Base-by-base conservation (phyloP, 2,329 filamentous ascomycete species). In the Epichloe sp. region DNA sequence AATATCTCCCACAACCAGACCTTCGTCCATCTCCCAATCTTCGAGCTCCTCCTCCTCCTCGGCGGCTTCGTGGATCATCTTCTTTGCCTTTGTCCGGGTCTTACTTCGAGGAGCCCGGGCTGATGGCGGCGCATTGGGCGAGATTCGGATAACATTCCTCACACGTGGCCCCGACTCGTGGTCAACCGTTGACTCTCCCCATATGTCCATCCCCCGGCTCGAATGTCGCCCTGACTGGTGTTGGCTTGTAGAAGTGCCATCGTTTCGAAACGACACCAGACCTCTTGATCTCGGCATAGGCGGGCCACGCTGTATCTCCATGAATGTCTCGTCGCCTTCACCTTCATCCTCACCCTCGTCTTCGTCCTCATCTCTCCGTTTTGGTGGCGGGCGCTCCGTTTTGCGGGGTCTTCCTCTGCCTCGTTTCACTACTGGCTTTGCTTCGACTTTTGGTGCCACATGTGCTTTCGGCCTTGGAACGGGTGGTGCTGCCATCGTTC, bases 151-250 rank as follows among this genome's bases (percentile, higher is more conserved):
- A 48, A 96, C 78, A 57, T 88, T 85, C 61, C 87, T 86, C 58
- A 91, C 83, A 12, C 78, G 82, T 1, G 80, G 78, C 47, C 60
- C 57, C 41, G 74, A 61, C 23, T 66, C 61, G 47, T 72, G 65
- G 52, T 71, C 66, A 51, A 77, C 77, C 31, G 26, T 71, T 70
- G 43, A 68, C 64, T 89, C 89, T 59, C 82, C 82, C 91, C 91
- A 97, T 63, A 78, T 95, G 26, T 87, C 81, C 36, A 96, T 26
- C 69, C 90, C 93, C 54, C 80, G 80, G 55, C 88, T 83, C 10
- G 86, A 88, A 49, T 81, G 79, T 52, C 93, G 80, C 2, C 88
- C 90, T 12, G 85, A 91, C 50, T 88, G 82, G 48, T 83, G 86
- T 44, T 74, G 77, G 34, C 73, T 73, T 55, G 78, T 71, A 26